phyloP scores from a whole-genome alignment of 208 protist genomes.

The Leishmania mexicana region DNA sequence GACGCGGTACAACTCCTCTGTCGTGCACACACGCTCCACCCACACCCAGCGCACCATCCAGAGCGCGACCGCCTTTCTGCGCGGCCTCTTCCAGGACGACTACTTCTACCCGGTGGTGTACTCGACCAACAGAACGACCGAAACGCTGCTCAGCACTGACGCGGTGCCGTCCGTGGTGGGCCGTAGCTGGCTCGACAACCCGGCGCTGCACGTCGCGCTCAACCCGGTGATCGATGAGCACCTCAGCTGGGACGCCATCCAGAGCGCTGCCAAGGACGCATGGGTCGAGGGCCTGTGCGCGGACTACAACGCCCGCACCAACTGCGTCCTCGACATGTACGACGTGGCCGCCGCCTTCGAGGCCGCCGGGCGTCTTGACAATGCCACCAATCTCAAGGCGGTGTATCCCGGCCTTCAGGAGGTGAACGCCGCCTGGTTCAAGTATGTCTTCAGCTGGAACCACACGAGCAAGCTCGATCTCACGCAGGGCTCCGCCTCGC shows the following conservation, averaged over 20 bases:
- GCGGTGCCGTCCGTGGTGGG: conserved; percentile 35
- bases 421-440: conserved; percentile 29
- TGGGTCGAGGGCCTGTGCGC: conserved; percentile 39
- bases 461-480: conserved; percentile 26
- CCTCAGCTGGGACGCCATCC: conserved; percentile 49
- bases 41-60: conserved; percentile 57
- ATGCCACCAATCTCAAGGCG: conserved; percentile 31
- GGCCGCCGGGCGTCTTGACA: conserved; percentile 26
- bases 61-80: conserved; percentile 54
- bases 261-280: conserved; percentile 41
- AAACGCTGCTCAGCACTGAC: conserved; percentile 52
- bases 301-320: conserved; percentile 27
- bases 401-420: conserved; percentile 13
- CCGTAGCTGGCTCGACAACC: conserved; percentile 28
- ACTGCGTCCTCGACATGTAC: conserved; percentile 42
- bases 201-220: conserved; percentile 16
- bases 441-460: conserved; percentile 40
- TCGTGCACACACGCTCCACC: conserved; percentile 64
- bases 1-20: conserved; percentile 44
- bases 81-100: conserved; percentile 47
- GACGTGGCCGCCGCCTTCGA: conserved; percentile 56
- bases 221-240: conserved; percentile 33
- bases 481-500: conserved; percentile 31
- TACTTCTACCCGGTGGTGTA: conserved; percentile 54
- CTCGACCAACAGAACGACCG: conserved; percentile 37